phyloP scores from a whole-genome alignment of 2,329 filamentous ascomycete genomes.

The Aspergillus costaricaensis region DNA sequence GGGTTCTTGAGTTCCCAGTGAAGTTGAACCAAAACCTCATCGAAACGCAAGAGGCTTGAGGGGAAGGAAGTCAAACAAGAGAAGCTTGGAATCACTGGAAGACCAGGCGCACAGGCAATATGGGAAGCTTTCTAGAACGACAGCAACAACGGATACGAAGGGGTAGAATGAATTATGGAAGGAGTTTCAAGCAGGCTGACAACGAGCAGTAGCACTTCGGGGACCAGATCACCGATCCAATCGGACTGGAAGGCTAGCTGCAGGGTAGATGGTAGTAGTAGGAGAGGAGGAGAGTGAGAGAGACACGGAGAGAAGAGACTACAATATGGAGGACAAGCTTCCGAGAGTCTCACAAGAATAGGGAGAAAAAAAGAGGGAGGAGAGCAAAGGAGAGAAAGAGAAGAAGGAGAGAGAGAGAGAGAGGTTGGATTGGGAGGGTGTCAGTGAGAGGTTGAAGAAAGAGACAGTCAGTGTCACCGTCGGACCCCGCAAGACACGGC shows the following conservation, averaged over 20 bases:
- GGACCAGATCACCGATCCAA: background rate
- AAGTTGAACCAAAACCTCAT: background rate
- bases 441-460: background rate
- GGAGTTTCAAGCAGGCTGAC: background rate
- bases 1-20: background rate
- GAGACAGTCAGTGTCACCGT: background rate
- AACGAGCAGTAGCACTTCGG: background rate
- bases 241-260: constrained; percentile 10
- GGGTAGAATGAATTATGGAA: background rate
- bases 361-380: background rate
- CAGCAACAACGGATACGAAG: background rate
- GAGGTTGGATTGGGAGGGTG: background rate
- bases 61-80: background rate
- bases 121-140: background rate
- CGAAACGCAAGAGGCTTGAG: background rate
- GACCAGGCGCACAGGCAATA: background rate
- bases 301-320: constrained; percentile 5
- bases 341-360: background rate
- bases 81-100: background rate
- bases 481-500: constrained; percentile 1
- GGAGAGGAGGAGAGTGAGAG: background rate
- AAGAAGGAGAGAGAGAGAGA: background rate
- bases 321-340: background rate
- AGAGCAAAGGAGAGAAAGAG: background rate
- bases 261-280: constrained; percentile 1